Evolutionary conservation across 345 rosid species (phyloP).

Genomic region (Cochlearia excelsa): DNA sequence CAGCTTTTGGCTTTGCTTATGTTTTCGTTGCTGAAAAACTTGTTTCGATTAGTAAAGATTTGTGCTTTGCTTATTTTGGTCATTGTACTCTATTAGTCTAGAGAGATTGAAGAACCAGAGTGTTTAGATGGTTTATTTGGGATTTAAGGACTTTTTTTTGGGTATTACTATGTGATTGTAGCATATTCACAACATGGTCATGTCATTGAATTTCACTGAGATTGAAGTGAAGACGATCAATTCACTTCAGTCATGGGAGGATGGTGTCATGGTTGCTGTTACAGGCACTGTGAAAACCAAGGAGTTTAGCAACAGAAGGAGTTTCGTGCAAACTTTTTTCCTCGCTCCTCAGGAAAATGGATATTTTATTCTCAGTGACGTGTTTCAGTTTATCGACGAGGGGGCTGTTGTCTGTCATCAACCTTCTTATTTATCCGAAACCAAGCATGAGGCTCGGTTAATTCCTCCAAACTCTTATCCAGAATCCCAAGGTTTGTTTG

Average conservation of each 20-base stretch:
- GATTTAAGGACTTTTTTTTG: too few relatives aligned
- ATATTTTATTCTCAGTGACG: slow-evolving; percentile 82
- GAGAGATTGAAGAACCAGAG: too few relatives aligned
- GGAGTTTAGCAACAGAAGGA: slow-evolving; percentile 58
- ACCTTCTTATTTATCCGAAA: slow-evolving; percentile 48
- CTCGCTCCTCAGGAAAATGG: slow-evolving; percentile 98
- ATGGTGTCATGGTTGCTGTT: slow-evolving; percentile 83
- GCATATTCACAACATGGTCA: slow-evolving; percentile 73
- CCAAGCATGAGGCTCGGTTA: slow-evolving; percentile 44
- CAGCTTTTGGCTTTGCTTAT: too few relatives aligned
- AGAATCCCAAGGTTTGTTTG: slow-evolving; percentile 64
- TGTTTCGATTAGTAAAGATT: neutral
- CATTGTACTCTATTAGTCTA: too few relatives aligned
- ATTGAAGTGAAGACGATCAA: slow-evolving; percentile 96
- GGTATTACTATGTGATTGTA: slow-evolving; percentile 30
- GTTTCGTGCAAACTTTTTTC: slow-evolving; percentile 80
- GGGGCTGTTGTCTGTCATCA: slow-evolving; percentile 50
- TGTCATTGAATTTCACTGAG: slow-evolving; percentile 62
- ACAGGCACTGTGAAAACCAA: slow-evolving; percentile 78
- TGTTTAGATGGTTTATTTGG: too few relatives aligned
- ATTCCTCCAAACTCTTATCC: slow-evolving; percentile 48
- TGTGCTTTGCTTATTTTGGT: neutral
- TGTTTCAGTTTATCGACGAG: slow-evolving; percentile 72
- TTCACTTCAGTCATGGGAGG: slow-evolving; percentile 75
- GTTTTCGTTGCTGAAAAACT: too few relatives aligned